These are phyloP conservation scores for Helichrysum umbraculigerum DNA, from an alignment of 129 eudicot genomes.

Conservation along the genomic window DNA sequence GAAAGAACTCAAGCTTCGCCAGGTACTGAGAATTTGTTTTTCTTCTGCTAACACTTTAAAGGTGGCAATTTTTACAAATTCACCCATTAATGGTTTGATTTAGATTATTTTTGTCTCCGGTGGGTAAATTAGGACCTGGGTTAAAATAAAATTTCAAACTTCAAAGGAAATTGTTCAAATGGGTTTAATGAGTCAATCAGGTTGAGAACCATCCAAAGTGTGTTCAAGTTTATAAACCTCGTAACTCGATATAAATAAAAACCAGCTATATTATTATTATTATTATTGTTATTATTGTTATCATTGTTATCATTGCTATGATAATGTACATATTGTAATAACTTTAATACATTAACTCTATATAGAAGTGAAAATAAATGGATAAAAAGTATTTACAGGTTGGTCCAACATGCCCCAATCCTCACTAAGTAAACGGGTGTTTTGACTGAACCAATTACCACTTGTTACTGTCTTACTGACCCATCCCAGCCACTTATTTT, in stretches of 20 bases:
- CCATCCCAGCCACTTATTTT: background rate
- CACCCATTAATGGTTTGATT: background rate
- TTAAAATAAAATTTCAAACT: background rate
- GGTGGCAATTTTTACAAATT: background rate
- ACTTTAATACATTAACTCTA: too few relatives aligned
- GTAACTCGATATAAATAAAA: too few relatives aligned
- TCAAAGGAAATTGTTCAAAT: background rate
- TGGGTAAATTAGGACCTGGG: background rate
- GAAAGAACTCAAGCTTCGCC: slow-evolving; percentile 96
- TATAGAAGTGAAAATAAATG: too few relatives aligned
- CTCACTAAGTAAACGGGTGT: background rate
- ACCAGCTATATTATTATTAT: too few relatives aligned
- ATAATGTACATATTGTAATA: too few relatives aligned
- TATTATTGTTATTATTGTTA: too few relatives aligned
- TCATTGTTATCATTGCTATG: too few relatives aligned
- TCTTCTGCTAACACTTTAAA: background rate
- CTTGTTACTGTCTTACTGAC: background rate
- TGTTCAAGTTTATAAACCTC: background rate
- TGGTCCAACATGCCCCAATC: background rate
- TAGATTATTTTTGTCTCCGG: background rate
- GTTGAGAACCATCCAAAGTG: background rate
- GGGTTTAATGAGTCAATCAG: background rate
- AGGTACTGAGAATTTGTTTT: slow-evolving; percentile 47
- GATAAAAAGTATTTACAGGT: background rate
- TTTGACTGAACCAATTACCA: background rate